Conservation (phyloP, 2,329 filamentous ascomycete species). For the Claviceps sp. region DNA sequence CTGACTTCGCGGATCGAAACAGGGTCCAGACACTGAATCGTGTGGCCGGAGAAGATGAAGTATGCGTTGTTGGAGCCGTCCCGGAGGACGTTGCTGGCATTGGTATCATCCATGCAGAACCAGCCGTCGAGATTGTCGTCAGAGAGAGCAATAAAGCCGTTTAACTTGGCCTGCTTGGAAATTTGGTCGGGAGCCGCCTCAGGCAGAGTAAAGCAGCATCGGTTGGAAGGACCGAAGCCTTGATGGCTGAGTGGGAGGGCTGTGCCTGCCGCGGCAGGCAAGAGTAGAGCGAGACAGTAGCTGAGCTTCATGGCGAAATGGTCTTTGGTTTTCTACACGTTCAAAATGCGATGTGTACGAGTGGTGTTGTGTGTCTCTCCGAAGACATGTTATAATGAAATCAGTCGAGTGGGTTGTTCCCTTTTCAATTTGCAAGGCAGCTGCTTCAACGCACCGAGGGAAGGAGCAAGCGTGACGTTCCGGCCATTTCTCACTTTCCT, state of each 20-base stretch:
- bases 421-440: too few species aligned
- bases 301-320: background rate
- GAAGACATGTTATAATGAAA: too few species aligned
- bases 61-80: conserved; percentile 20
- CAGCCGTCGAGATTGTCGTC: conserved; percentile 13
- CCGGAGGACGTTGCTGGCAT: conserved; percentile 13
- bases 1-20: conserved; percentile 17
- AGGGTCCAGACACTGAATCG: conserved; percentile 20
- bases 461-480: too few species aligned
- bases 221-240: conserved; percentile 9
- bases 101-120: conserved; percentile 18
- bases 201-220: conserved; percentile 21
- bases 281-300: conserved; percentile 9
- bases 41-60: conserved; percentile 14
- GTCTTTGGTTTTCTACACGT: too few species aligned
- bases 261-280: conserved; percentile 10
- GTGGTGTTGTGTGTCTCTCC: too few species aligned
- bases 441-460: too few species aligned
- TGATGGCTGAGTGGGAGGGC: conserved; percentile 9
- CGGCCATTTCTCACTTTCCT: too few species aligned
- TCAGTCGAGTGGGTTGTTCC: too few species aligned
- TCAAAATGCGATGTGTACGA: too few species aligned
- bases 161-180: conserved; percentile 14
- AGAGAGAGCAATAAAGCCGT: conserved; percentile 16
- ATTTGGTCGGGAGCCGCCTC: conserved; percentile 12